Percentiles rank a stretch among this genome's conserved stretches.
These are phyloP conservation scores for Sporothrix euskadiensis DNA, from an alignment of 2,329 filamentous ascomycete genomes.

Conservation along the genomic window DNA sequence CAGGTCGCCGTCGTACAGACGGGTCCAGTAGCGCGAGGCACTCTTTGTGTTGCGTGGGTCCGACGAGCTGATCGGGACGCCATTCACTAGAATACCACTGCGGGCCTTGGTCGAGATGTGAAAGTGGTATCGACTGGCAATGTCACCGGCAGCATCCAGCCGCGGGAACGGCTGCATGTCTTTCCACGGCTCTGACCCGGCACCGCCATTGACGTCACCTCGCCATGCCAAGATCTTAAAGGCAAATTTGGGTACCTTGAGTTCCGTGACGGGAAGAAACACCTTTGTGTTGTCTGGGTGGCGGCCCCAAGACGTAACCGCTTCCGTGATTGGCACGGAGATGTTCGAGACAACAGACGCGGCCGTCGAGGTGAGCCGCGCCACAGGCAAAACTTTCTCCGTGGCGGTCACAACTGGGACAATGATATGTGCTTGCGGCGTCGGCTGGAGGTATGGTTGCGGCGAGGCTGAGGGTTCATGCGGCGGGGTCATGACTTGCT, in stretches of 20 bases:
- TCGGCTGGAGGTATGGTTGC: not conserved
- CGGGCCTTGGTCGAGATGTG: constrained; percentile 79
- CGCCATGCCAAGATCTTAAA: constrained; percentile 77
- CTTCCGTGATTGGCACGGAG: constrained; percentile 64
- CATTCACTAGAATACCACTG: constrained; percentile 75
- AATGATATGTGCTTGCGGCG: constrained; percentile 26
- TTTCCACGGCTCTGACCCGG: constrained; percentile 62
- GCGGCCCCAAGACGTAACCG: constrained; percentile 76
- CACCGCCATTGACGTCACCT: constrained; percentile 62
- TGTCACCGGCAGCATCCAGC: constrained; percentile 44
- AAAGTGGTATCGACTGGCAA: constrained; percentile 61
- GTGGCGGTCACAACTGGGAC: constrained; percentile 26
- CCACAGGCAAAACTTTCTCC: not conserved
- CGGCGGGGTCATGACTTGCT: constrained; percentile 1
- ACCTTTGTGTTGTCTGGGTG: constrained; percentile 66
- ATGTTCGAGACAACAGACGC: constrained; percentile 66
- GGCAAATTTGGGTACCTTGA: constrained; percentile 76
- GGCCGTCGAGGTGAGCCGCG: constrained; percentile 61
- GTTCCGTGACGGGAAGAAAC: constrained; percentile 64
- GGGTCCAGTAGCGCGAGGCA: constrained; percentile 63
- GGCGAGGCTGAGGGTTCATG: constrained; percentile 10
- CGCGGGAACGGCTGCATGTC: constrained; percentile 58
- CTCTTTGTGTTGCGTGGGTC: constrained; percentile 55
- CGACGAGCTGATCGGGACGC: constrained; percentile 60
- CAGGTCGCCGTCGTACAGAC: constrained; percentile 73